phyloP scores from a whole-genome alignment of 352 stramenopile species.

The Phytophthora boehmeriae region DNA sequence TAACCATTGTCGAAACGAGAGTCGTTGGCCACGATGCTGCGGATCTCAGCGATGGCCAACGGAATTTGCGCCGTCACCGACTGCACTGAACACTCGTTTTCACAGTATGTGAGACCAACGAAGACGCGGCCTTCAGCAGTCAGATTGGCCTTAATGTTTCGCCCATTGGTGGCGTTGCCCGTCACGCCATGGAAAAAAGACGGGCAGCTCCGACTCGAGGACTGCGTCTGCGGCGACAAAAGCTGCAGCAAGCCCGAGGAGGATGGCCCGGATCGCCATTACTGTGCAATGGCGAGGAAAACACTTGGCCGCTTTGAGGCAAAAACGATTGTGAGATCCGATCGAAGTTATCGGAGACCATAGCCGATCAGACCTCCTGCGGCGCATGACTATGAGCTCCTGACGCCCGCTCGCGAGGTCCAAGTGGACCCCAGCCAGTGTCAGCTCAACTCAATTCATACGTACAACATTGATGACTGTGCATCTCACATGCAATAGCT shows the following conservation, averaged over 20 bases:
- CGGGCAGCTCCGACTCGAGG: conserved; percentile 28
- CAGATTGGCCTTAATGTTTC: conserved; percentile 40
- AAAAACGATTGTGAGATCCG: conserved; percentile 18
- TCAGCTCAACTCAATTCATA: too few species aligned
- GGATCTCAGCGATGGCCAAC: conserved; percentile 55
- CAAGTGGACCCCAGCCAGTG: background rate
- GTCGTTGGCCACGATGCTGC: conserved; percentile 36
- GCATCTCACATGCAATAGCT: too few species aligned
- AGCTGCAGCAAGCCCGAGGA: conserved; percentile 11
- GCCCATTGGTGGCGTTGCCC: conserved; percentile 29
- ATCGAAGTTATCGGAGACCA: conserved; percentile 11
- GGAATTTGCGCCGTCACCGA: conserved; percentile 43
- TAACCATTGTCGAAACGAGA: conserved; percentile 47
- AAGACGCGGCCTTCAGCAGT: conserved; percentile 36
- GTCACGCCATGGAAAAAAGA: conserved; percentile 63
- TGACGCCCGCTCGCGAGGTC: conserved; percentile 8
- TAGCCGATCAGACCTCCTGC: conserved; percentile 13
- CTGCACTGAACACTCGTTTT: conserved; percentile 39
- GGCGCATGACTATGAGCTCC: background rate
- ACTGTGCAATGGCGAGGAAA: background rate
- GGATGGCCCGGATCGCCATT: conserved; percentile 24
- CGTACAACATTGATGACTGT: too few species aligned
- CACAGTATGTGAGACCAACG: conserved; percentile 46
- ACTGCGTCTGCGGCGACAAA: conserved; percentile 6
- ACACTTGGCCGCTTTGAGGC: conserved; percentile 17